These are phyloP conservation scores for Colletotrichum euphorbiae DNA, from an alignment of 2,329 filamentous ascomycete genomes.

Conservation along the genomic window DNA sequence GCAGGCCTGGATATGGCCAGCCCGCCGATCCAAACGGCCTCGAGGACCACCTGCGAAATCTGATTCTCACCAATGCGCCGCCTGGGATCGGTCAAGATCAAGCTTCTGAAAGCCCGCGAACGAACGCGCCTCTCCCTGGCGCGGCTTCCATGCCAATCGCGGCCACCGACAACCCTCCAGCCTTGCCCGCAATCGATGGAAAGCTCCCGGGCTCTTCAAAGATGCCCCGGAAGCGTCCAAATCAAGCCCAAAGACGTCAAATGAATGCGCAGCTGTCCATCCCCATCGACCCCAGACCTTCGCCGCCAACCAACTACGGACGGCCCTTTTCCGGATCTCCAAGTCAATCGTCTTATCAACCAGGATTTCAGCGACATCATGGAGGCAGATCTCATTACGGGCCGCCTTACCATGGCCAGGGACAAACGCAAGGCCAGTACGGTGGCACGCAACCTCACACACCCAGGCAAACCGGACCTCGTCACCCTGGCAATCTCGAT, in stretches of 20 bases:
- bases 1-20: background rate
- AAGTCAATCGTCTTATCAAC: slow-evolving; percentile 43
- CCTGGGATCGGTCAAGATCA: slow-evolving; percentile 41
- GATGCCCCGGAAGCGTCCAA: slow-evolving; percentile 62
- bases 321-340: slow-evolving; percentile 47
- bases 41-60: slow-evolving; percentile 68
- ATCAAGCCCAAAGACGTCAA: slow-evolving; percentile 73
- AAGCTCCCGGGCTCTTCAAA: slow-evolving; percentile 51
- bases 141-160: background rate
- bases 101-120: slow-evolving; percentile 33
- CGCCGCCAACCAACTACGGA: slow-evolving; percentile 46
- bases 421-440: slow-evolving; percentile 12
- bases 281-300: slow-evolving; percentile 61
- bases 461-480: slow-evolving; percentile 45
- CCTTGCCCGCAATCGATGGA: slow-evolving; percentile 47
- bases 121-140: slow-evolving; percentile 22
- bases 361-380: slow-evolving; percentile 7
- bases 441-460: slow-evolving; percentile 14
- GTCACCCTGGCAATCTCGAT: slow-evolving; percentile 40
- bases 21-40: slow-evolving; percentile 56
- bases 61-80: slow-evolving; percentile 68
- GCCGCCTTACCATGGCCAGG: slow-evolving; percentile 13
- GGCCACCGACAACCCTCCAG: background rate
- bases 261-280: slow-evolving; percentile 71
- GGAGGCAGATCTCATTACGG: slow-evolving; percentile 8